These are phyloP conservation scores for Penicilliopsis zonata DNA, from an alignment of 495 filamentous ascomycete genomes.

Conservation along the genomic window DNA sequence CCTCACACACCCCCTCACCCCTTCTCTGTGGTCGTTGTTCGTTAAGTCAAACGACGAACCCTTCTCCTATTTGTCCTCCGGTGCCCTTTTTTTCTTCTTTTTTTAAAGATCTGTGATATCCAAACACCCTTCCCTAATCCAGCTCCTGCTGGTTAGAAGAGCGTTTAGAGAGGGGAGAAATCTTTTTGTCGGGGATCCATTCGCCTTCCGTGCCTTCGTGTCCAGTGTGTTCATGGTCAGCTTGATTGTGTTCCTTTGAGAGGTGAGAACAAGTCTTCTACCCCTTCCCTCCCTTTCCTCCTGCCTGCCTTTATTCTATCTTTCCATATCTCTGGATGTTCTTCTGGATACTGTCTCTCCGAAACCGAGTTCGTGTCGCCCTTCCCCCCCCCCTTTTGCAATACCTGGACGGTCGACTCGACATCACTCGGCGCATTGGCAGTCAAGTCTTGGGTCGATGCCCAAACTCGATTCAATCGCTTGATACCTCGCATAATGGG, in stretches of 20 bases:
- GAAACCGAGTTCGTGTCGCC: no score
- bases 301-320: no score
- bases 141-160: slow-evolving; percentile 38
- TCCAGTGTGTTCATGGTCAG: slow-evolving; percentile 17
- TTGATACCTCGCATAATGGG: no score
- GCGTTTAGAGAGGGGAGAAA: slow-evolving; percentile 17
- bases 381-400: no score
- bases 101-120: slow-evolving; percentile 22
- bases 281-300: slow-evolving; percentile 4
- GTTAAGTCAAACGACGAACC: slow-evolving; percentile 37
- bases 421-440: no score
- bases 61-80: slow-evolving; percentile 17
- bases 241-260: slow-evolving; percentile 20
- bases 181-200: slow-evolving; percentile 14
- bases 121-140: slow-evolving; percentile 28
- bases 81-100: slow-evolving; percentile 24
- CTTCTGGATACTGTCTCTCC: no score
- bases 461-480: no score
- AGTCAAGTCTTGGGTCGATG: no score
- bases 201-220: slow-evolving; percentile 10
- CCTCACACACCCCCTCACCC: no score
- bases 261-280: slow-evolving; percentile 25
- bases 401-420: no score
- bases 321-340: no score
- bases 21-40: slow-evolving; percentile 34